Evolutionary conservation across 2,329 filamentous ascomycete species (phyloP), one percentile per base, ranked within the genome.

Genomic region (Rutstroemia sp.): DNA sequence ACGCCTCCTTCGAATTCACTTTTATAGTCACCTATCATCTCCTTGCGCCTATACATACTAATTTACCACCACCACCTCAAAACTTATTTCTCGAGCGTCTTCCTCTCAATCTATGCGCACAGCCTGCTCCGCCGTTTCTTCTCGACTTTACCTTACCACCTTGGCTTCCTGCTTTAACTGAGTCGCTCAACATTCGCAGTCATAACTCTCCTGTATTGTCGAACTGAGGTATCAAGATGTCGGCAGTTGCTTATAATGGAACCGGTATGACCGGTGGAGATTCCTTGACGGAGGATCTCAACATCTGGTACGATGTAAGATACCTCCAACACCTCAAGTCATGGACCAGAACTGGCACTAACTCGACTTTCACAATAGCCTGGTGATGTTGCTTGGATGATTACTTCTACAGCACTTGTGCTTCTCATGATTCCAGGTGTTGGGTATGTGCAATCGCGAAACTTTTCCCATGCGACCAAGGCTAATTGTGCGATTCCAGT

Each of bases 341-440:
- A 10, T 30, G 2, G 10, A 30, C 27, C 0, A 8, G 27, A 30
- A 9, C 10, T 30, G 27, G 27, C 10, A 12, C 27, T 30, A 4
- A 30, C 27, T 8, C 8, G 8, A 30, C 27, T 12, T 47, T 19
- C 7, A 47, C 14, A 58, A 38, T 59, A 90, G 86, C 77, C 85
- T 58, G 90, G 90, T 68, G 89, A 95, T 74, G 87, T 95, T 62
- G 86, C 84, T 56, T 95, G 88, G 87, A 84, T 95, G 73, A 83
- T 95, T 64, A 87, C 83, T 19, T 79, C 88, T 27, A 91, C 89
- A 1, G 90, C 89, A 6, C 79, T 96, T 53, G 90, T 95, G 52
- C 75, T 95, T 65, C 82, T 96, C 65, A 95, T 95, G 91, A 90
- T 95, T 74, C 91, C 91, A 2, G 91, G 91, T 64, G 89, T 95